phyloP scores from a whole-genome alignment of 2,329 filamentous ascomycete species.

The Nemania sp. region DNA sequence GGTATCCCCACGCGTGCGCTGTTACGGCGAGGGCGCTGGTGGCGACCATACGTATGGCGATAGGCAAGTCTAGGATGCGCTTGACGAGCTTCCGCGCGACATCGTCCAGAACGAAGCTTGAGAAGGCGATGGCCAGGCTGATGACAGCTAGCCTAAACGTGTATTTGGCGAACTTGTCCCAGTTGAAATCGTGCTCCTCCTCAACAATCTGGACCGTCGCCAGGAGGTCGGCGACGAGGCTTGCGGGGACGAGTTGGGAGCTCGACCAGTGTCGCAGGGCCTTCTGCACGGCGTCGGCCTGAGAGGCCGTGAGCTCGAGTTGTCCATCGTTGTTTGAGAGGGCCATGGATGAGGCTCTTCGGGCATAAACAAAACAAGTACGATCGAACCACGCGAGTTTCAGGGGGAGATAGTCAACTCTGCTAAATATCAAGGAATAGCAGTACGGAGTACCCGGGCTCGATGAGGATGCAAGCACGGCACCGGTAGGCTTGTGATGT shows the following conservation, averaged over 20 bases:
- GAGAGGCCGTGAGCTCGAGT: constrained; percentile 12
- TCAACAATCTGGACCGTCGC: constrained; percentile 19
- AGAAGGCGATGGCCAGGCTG: constrained; percentile 18
- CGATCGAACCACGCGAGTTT: background rate
- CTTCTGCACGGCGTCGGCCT: constrained; percentile 22
- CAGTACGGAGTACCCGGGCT: too few relatives aligned
- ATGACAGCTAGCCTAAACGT: constrained; percentile 23
- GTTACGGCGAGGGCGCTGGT: constrained; percentile 8
- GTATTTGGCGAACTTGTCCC: constrained; percentile 27
- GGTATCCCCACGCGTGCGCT: constrained; percentile 16
- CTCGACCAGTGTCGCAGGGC: constrained; percentile 25
- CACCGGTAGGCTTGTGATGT: too few relatives aligned
- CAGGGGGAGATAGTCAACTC: background rate
- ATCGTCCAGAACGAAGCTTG: constrained; percentile 3
- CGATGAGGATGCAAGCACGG: too few relatives aligned
- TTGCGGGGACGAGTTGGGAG: constrained; percentile 10
- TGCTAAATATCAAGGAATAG: too few relatives aligned
- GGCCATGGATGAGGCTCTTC: background rate
- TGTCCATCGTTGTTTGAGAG: background rate
- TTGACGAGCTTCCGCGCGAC: constrained; percentile 7
- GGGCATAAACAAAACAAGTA: too few relatives aligned
- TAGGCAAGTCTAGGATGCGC: constrained; percentile 13
- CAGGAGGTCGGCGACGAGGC: constrained; percentile 16
- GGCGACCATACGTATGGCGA: background rate
- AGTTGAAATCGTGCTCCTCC: constrained; percentile 17